Conservation (phyloP, 257 asterid species). For the Solanum chilense region DNA sequence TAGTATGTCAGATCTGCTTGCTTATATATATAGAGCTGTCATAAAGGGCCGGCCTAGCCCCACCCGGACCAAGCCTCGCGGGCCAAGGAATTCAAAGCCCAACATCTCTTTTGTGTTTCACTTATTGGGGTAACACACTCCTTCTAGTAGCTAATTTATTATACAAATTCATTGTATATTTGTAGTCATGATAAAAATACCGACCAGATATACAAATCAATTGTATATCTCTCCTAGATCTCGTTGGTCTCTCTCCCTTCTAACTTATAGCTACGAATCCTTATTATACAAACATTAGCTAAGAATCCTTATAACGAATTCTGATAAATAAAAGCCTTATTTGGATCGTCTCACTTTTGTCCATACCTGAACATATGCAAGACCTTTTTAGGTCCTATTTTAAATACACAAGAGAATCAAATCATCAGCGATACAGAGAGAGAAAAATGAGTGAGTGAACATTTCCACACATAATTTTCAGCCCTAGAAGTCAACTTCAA, state of each 20-base stretch:
- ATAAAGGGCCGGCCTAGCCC: too few relatives aligned
- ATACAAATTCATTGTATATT: background rate
- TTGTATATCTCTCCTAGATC: background rate
- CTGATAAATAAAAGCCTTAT: too few relatives aligned
- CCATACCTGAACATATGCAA: background rate
- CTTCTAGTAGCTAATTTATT: background rate
- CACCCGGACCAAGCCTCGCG: too few relatives aligned
- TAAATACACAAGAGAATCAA: background rate
- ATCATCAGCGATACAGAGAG: background rate
- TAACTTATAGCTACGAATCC: too few relatives aligned
- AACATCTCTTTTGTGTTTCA: background rate
- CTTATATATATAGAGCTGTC: too few relatives aligned
- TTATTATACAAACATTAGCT: background rate
- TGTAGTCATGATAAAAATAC: background rate
- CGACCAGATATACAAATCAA: background rate
- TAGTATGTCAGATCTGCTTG: background rate
- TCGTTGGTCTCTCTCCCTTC: background rate
- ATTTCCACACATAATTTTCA: background rate
- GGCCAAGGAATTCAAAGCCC: background rate
- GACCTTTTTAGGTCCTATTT: too few relatives aligned
- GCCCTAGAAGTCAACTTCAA: background rate
- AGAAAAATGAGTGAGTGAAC: background rate
- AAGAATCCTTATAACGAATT: background rate
- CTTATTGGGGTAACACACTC: background rate
- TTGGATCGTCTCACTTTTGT: background rate